Base-by-base conservation (phyloP, 2,329 filamentous ascomycete genomes). In the Apiospora hydei region DNA sequence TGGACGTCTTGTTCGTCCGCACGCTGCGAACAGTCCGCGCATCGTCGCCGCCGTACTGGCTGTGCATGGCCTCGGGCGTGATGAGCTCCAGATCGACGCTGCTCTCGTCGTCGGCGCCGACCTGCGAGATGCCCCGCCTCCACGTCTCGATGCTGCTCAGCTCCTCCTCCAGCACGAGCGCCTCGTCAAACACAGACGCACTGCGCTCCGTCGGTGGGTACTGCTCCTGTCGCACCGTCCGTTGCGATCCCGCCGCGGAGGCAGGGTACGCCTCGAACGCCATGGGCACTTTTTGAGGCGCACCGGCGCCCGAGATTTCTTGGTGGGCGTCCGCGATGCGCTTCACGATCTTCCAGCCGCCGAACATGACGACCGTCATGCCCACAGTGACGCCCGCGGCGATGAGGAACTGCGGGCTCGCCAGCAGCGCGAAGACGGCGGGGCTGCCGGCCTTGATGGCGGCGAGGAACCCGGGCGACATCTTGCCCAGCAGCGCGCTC, bases 301-400 rank as follows among this genome's bases (percentile, higher is more conserved):
- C 73, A 41, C 72, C 69, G 18, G 73, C 66, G 34, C 64, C 72
- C 16, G 30, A 30, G 5, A 71, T 70, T 30, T 75, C 72, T 47
- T 79, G 77, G 61, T 80, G 80, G 21, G 79, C 80, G 70, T 88
- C 87, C 72, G 83, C 82, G 76, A 98, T 94, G 77, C 91, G 92
- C 87, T 98, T 97, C 83, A 99, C 91, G 81, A 99, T 98, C 84
- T 98, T 98, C 89, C 94, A 98, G 6, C 96, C 96, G 70, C 96
- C 96, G 73, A 99, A 94, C 81, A 96, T 95, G 77, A 99, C 94
- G 11, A 98, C 91, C 0, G 96, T 98, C n/a, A 98, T 92, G 18
- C 96, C 96, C 0, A 98, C 91, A 0, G 93, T 94, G 18, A 98
- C 91, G 61, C 95, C 94, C 0, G 94, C 94, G 4, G 95, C 95